Percentiles rank a stretch among this genome's conserved stretches.
Conservation (phyloP, 2,329 filamentous ascomycete genomes). For the Penicillium crustosum region DNA sequence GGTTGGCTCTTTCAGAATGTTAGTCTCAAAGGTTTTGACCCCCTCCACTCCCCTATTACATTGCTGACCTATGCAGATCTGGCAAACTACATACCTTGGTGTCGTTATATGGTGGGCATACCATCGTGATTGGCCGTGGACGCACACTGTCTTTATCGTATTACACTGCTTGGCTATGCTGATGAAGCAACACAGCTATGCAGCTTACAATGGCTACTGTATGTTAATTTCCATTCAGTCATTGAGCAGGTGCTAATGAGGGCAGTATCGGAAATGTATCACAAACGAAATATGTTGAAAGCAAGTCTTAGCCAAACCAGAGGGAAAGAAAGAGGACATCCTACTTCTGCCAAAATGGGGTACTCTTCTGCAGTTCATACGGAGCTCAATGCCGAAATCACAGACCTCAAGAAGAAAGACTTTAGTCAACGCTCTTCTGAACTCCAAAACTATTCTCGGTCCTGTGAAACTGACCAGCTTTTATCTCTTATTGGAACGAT, state of each 20-base stretch:
- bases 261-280: conserved; percentile 58
- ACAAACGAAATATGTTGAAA: conserved; percentile 43
- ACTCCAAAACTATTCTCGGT: conserved; percentile 13
- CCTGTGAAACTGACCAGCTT: conserved; percentile 53
- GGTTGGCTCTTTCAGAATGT: conserved; percentile 75
- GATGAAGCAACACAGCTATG: conserved; percentile 74
- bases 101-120: conserved; percentile 65
- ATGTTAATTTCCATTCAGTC: conserved; percentile 18
- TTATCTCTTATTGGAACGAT: conserved; percentile 63
- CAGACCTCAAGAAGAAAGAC: conserved; percentile 28
- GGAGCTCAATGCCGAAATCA: conserved; percentile 8
- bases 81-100: conserved; percentile 66
- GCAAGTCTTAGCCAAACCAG: conserved; percentile 8
- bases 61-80: conserved; percentile 50
- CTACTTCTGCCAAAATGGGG: not conserved
- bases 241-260: conserved; percentile 1
- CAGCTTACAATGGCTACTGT: conserved; percentile 74
- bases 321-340: not conserved
- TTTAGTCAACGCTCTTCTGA: conserved; percentile 43
- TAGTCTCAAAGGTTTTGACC: conserved; percentile 24
- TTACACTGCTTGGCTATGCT: conserved; percentile 72
- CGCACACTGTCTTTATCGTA: conserved; percentile 71
- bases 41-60: too few species aligned
- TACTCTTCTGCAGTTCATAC: not conserved
- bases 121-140: conserved; percentile 77